Conservation (phyloP, 1,139 yeast species). For the Yamadazyma kanchanaburiensis region DNA sequence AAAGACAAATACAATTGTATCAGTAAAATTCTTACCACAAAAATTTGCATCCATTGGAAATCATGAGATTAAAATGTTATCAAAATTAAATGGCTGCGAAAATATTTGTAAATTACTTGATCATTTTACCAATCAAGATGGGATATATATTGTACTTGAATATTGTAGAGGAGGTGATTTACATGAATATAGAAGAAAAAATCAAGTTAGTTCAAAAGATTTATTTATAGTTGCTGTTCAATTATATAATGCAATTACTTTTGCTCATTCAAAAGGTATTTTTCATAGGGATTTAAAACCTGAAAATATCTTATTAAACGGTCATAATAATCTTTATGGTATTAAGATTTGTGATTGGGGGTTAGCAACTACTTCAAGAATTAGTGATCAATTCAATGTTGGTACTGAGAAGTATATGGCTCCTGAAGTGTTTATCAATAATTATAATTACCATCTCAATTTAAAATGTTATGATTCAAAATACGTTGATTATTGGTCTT, state of each 20-base stretch:
- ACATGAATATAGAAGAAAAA: constrained; percentile 20
- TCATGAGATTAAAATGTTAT: constrained; percentile 45
- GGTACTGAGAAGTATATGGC: constrained; percentile 62
- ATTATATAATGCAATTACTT: constrained; percentile 35
- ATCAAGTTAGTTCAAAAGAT: constrained; percentile 20
- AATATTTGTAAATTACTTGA: constrained; percentile 45
- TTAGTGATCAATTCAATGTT: constrained; percentile 43
- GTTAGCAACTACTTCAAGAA: constrained; percentile 37
- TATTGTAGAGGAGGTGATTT: constrained; percentile 44
- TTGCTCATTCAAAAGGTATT: constrained; percentile 41
- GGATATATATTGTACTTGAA: constrained; percentile 45
- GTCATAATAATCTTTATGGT: constrained; percentile 1
- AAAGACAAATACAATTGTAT: constrained; percentile 26
- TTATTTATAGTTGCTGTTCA: constrained; percentile 28
- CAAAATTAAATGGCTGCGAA: constrained; percentile 28
- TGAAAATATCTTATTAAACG: constrained; percentile 39
- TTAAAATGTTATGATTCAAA: constrained; percentile 28
- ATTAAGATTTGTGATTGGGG: constrained; percentile 60
- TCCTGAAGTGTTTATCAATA: constrained; percentile 39
- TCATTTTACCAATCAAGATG: constrained; percentile 37
- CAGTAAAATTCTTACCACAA: constrained; percentile 19
- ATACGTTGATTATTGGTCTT: constrained; percentile 41
- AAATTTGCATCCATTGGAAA: constrained; percentile 29
- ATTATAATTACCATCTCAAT: constrained; percentile 15
- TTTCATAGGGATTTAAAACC: constrained; percentile 57